phyloP scores from a whole-genome alignment of 805 yeast species.

The Spathaspora boniae region DNA sequence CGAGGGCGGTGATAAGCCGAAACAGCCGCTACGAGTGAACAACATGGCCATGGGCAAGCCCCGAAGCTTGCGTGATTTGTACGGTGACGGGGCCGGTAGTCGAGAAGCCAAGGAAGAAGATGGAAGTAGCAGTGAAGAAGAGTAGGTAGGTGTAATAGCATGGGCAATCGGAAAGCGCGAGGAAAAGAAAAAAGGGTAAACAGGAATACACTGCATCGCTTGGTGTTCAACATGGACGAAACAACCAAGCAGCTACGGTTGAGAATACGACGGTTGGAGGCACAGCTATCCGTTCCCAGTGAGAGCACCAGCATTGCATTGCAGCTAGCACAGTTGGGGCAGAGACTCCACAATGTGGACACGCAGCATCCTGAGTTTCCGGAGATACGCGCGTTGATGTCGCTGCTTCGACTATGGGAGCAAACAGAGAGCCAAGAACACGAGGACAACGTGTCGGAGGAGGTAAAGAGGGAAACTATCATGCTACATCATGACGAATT shows the following conservation, averaged over 20 bases:
- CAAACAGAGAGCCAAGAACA: constrained; percentile 2
- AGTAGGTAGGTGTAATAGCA: constrained; percentile 5
- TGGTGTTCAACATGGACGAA: constrained; percentile 9
- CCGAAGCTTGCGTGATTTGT: constrained; percentile 37
- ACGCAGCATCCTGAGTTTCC: constrained; percentile 16
- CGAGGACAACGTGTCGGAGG: constrained; percentile 1
- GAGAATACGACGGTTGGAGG: constrained; percentile 4
- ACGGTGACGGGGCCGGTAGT: constrained; percentile 22
- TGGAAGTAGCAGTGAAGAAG: constrained; percentile 32
- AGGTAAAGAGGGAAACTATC: constrained; percentile 3
- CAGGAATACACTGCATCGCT: too few species aligned
- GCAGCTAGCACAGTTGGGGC: constrained; percentile 15
- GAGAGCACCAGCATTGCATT: neutral
- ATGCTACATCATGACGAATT: constrained; percentile 1
- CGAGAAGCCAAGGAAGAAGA: constrained; percentile 19
- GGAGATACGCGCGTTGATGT: constrained; percentile 15
- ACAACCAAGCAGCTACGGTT: constrained; percentile 4
- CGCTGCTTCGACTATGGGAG: constrained; percentile 19
- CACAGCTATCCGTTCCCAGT: neutral
- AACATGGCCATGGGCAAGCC: constrained; percentile 20
- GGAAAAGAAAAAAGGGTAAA: too few species aligned
- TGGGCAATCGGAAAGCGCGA: too few species aligned
- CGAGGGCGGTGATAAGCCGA: constrained; percentile 18
- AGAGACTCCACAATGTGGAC: constrained; percentile 14
- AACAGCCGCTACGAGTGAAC: constrained; percentile 5